Percentiles rank a stretch among this genome's conserved stretches.
These are phyloP conservation scores for Chlamydomonas sp. DNA, from an alignment of 139 green algal genomes.

Conservation along the genomic window DNA sequence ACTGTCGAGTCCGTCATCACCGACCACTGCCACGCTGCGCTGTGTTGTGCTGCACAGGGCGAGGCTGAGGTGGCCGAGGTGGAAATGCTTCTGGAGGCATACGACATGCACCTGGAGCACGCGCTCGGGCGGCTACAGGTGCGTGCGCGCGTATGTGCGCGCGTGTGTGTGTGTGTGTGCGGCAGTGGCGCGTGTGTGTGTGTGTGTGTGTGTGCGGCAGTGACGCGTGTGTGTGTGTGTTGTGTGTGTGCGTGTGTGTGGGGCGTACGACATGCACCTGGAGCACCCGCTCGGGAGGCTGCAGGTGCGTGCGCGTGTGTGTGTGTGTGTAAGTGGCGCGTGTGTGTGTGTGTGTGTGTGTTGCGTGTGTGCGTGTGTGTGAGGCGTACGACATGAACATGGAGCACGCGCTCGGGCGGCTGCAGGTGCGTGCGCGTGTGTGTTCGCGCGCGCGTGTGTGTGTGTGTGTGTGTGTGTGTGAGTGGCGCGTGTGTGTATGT, in stretches of 20 bases:
- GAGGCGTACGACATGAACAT: too few relatives aligned
- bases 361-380: too few relatives aligned
- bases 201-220: neutral
- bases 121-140: conserved; percentile 63
- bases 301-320: neutral
- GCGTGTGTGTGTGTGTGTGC: neutral
- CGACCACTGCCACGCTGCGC: too few relatives aligned
- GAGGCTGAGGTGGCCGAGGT: conserved; percentile 35
- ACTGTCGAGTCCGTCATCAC: too few relatives aligned
- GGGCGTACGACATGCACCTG: too few relatives aligned
- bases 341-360: too few relatives aligned
- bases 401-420: too few relatives aligned
- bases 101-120: conserved; percentile 64
- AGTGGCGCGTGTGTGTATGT: too few relatives aligned
- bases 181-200: neutral
- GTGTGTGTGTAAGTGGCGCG: neutral
- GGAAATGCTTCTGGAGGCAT: conserved; percentile 53
- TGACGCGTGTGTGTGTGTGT: neutral
- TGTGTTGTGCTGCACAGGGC: too few relatives aligned
- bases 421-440: too few relatives aligned
- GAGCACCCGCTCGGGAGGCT: too few relatives aligned
- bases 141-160: neutral
- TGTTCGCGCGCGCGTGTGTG: neutral
- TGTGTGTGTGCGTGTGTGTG: neutral
- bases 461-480: neutral